Percentiles rank a stretch among this genome's conserved stretches.
Evolutionary conservation across 345 rosid species (phyloP).

Genomic region (Gossypium herbaceum): DNA sequence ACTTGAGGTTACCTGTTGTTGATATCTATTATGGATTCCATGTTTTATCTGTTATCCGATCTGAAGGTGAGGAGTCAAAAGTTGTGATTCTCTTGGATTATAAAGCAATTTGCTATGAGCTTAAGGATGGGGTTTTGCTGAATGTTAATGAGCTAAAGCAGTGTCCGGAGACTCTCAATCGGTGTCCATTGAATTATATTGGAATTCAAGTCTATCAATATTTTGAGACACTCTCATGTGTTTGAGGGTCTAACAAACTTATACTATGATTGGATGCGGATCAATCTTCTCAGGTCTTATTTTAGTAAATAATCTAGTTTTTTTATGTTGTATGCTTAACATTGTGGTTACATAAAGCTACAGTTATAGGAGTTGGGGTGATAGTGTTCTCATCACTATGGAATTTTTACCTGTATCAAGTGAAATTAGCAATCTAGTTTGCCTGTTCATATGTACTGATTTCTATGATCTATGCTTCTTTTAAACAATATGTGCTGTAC

Average conservation of each 20-base stretch:
- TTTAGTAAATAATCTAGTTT: neutral
- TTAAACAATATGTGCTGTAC: neutral
- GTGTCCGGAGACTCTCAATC: slow-evolving; percentile 11
- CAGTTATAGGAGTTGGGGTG: neutral
- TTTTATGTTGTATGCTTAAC: neutral
- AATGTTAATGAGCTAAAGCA: slow-evolving; percentile 12
- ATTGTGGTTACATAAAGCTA: neutral
- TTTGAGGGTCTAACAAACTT: neutral
- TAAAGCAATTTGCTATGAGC: slow-evolving; percentile 11
- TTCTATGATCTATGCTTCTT: neutral
- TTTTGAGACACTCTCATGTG: slow-evolving; percentile 15
- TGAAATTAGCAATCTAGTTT: slow-evolving; percentile 8
- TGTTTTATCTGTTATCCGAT: slow-evolving; percentile 8
- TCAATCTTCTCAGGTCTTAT: neutral
- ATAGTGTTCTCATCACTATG: neutral
- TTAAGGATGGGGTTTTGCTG: slow-evolving; percentile 5
- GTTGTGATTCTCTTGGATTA: slow-evolving; percentile 12
- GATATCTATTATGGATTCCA: neutral
- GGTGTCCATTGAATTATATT: slow-evolving; percentile 15
- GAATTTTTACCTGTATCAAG: neutral
- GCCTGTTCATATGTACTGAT: neutral
- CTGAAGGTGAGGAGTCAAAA: slow-evolving; percentile 6
- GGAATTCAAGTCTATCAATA: slow-evolving; percentile 11
- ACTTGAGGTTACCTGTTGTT: neutral
- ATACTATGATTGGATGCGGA: neutral